A percentile compares a stretch with the other conserved stretches of the same genome.
phyloP scores from a whole-genome alignment of 2,329 filamentous ascomycete species.

The Aspergillus felis region DNA sequence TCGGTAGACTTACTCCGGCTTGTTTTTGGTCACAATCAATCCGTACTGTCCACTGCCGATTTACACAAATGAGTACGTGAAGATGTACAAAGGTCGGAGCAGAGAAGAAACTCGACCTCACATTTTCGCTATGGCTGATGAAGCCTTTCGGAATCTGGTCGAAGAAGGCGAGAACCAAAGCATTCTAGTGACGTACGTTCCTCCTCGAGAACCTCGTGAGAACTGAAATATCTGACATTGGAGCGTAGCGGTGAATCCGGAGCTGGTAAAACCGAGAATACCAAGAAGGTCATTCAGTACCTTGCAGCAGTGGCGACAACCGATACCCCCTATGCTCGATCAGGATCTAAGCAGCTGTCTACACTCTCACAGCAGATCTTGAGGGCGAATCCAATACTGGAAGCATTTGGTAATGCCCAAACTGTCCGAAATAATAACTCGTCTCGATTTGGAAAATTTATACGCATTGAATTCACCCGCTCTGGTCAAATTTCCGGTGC shows the following conservation, averaged over 20 bases:
- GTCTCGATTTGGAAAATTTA: constrained; percentile 97
- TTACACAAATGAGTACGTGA: constrained; percentile 93
- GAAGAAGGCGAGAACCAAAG: constrained; percentile 96
- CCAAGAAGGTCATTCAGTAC: constrained; percentile 99
- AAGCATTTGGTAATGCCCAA: constrained; percentile 97
- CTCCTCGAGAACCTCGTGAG: background rate
- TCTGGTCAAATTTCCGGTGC: constrained; percentile 89
- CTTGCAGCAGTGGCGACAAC: constrained; percentile 88
- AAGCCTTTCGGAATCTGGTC: constrained; percentile 91
- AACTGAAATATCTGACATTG: background rate
- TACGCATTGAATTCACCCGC: constrained; percentile 89
- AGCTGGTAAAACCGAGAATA: constrained; percentile 97
- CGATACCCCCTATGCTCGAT: constrained; percentile 62
- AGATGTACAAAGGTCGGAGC: constrained; percentile 91
- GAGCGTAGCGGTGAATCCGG: constrained; percentile 74
- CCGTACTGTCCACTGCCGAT: constrained; percentile 94
- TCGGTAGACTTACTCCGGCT: constrained; percentile 80
- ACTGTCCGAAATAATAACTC: constrained; percentile 98
- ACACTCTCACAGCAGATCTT: constrained; percentile 95
- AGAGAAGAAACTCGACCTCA: constrained; percentile 95
- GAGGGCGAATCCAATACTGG: constrained; percentile 91
- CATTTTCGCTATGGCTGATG: constrained; percentile 96
- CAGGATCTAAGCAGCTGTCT: constrained; percentile 64
- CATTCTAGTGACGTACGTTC: constrained; percentile 77
- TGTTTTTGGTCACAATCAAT: constrained; percentile 96